Evolutionary conservation across 2,329 filamentous ascomycete species (phyloP), one percentile per base, ranked within the genome.

Genomic region (Penicillium brevicompactum): DNA sequence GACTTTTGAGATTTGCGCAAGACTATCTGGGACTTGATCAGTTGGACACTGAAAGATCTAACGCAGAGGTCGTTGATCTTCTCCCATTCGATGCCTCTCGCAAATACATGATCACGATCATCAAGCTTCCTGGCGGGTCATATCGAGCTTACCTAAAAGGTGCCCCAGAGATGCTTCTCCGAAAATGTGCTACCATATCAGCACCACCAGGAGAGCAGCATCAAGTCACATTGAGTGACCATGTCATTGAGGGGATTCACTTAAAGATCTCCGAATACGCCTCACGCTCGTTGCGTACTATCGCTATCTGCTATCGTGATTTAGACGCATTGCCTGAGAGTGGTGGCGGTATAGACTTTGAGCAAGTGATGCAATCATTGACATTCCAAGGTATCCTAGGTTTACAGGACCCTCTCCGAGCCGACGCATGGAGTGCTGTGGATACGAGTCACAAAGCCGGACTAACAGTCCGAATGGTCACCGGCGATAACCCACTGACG

Each of bases 61-160:
- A 83, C 53, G 84, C 82, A 56, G 77, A 78, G 21, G 78, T 83
- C n/a, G 73, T 87, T 38, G 87, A 90, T 63, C 76, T 90, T 40
- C 83, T 90, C 51, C 88, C 88, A 2, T 91, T 91, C 61, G 87
- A 90, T 67, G 90, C 88, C 34, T 81, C 82, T 9, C 84, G 87
- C 61, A 91, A 91, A 70, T 90, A 86, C 54, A 78, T 78, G 74
- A 74, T 75, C 18, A 71, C 74, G 22, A 73, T 78, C 9, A 64
- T 76, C 46, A 70, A 70, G 51, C 65, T 71, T 18, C 49, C 66
- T 1, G 62, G 61, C 31, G 70, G 68, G 14, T 61, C 58, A 10
- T 78, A 77, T 57, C 70, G 76, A 30, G 60, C 77, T 6, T 67
- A 76, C 27, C 70, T 78, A 32, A 79, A 79, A 57, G 76, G 76